phyloP scores from a whole-genome alignment of 106 monocot species.

The Platanthera zijinensis region DNA sequence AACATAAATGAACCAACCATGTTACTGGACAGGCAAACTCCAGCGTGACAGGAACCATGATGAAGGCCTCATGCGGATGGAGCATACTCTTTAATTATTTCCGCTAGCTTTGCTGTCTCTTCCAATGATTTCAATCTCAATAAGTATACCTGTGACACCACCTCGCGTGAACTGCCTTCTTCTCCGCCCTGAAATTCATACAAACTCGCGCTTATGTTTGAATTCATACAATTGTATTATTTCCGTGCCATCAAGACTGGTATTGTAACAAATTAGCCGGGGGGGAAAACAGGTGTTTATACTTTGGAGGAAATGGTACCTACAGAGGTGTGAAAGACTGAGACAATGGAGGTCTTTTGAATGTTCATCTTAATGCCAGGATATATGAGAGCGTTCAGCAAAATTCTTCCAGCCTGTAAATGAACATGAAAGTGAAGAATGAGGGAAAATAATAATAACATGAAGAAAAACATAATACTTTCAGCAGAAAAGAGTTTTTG shows the following conservation, averaged over 20 bases:
- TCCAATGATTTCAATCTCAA: slow-evolving; percentile 65
- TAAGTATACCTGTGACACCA: slow-evolving; percentile 63
- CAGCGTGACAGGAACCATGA: neutral
- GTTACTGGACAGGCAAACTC: neutral
- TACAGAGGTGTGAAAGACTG: slow-evolving; percentile 85
- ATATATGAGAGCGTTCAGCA: slow-evolving; percentile 93
- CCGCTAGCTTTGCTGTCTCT: slow-evolving; percentile 60
- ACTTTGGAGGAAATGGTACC: neutral
- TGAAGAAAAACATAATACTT: neutral
- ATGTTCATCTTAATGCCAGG: slow-evolving; percentile 72
- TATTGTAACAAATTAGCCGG: neutral
- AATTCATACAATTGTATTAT: neutral
- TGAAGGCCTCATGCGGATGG: slow-evolving; percentile 30
- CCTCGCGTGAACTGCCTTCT: slow-evolving; percentile 13
- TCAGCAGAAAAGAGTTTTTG: neutral
- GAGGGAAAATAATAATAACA: neutral
- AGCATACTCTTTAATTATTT: slow-evolving; percentile 63
- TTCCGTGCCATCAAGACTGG: neutral
- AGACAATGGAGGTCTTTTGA: slow-evolving; percentile 74
- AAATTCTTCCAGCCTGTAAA: slow-evolving; percentile 75
- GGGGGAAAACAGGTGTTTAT: neutral
- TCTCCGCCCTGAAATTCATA: slow-evolving; percentile 21
- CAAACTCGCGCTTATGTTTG: neutral
- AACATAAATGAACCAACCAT: no score
- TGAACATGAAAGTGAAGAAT: neutral